These are phyloP conservation scores for Corchorus capsularis DNA, from an alignment of 345 rosid genomes.

Conservation along the genomic window DNA sequence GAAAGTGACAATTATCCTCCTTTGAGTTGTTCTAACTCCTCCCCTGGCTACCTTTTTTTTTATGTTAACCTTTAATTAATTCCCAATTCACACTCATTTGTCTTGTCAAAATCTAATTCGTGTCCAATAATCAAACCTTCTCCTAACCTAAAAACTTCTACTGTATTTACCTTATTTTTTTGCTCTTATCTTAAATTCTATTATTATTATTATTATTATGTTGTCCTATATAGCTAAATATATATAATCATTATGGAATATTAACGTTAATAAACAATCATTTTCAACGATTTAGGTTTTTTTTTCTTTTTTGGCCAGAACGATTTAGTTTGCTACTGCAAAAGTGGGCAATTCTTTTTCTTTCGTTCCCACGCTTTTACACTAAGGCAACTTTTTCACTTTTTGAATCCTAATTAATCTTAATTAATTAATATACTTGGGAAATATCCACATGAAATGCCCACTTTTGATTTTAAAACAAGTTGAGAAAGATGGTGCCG, in stretches of 20 bases:
- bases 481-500: too few species aligned
- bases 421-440: not conserved
- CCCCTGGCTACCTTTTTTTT: not conserved
- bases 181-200: not conserved
- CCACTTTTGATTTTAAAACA: not conserved
- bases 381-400: not conserved
- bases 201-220: conserved; percentile 2
- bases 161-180: too few species aligned
- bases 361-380: conserved; percentile 1
- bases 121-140: conserved; percentile 10
- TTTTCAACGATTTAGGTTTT: too few species aligned
- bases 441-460: not conserved
- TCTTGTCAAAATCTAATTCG: not conserved
- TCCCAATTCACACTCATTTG: conserved; percentile 17
- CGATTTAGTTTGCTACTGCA: not conserved
- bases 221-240: not conserved
- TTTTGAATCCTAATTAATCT: not conserved
- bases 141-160: not conserved
- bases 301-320: too few species aligned
- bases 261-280: not conserved
- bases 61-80: conserved; percentile 11
- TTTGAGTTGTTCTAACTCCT: conserved; percentile 27
- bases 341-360: not conserved
- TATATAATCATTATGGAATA: not conserved
- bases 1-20: conserved; percentile 15